Evolutionary conservation across 2,329 filamentous ascomycete genomes (phyloP), one percentile per base, ranked within the genome.

Genomic region (Magnaporthales sp.): DNA sequence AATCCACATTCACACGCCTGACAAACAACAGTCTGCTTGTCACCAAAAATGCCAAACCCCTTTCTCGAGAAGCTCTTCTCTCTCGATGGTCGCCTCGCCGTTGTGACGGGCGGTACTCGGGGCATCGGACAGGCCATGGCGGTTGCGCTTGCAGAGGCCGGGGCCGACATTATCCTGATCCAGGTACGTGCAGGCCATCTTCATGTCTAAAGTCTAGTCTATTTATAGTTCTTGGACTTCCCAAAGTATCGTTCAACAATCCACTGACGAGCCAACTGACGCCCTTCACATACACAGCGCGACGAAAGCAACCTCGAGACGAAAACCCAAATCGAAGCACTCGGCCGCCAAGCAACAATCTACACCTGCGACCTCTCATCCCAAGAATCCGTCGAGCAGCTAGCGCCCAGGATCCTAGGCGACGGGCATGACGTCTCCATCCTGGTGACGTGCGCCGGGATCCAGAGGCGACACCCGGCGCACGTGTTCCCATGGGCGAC

Each of bases 371-470:
- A 73, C 63, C 68, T 74, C 15, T 65, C 64, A 24, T 60, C 65
- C 69, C 54, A 66, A 67, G 29, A 65, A 63, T 54, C 38, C 22
- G 66, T 54, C 29, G 62, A 51, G 64, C 54, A 11, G 67, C 65
- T 38, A 19, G 46, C 62, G 1, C 62, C 26, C 11, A 62, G 60
- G n/a, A 54, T 73, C n/a, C 68, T 73, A 0, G 67, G 11, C 24
- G 69, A 71, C 62, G 70, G 70, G 22, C 70, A 73, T 66, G 69
- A 73, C 63, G 68, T 89, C 67, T 78, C 86, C 51, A 87, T 90
- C 70, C 80, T 90, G 6, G 76, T 90, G 68, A 90, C 88, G 74
- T 87, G 86, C 75, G 88, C 85, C 19, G 88, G 88, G n/a, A 89
- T 90, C 70, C 88, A 90, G 72, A 78, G 82, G 67, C 80, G 88